Conservation (phyloP, 1,284 basidiomycete genomes). For the Tausonia pullulans region DNA sequence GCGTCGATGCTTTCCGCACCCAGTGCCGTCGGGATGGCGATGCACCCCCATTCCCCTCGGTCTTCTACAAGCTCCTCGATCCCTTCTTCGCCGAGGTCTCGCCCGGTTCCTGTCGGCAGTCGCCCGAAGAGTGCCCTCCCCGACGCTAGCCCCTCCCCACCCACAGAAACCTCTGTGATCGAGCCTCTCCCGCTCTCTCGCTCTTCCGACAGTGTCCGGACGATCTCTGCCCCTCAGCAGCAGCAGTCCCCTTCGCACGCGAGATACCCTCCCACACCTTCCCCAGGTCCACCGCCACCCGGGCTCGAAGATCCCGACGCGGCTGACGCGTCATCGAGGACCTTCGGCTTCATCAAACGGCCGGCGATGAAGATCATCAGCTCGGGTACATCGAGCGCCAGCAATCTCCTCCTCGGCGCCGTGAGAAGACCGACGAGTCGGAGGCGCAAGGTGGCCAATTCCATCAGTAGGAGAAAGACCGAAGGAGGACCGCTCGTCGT, state of each 20-base stretch:
- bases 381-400: not conserved
- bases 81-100: too few relatives aligned
- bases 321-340: not conserved
- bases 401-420: not conserved
- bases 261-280: constrained; percentile 18
- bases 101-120: too few relatives aligned
- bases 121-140: too few relatives aligned
- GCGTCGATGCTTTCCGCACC: not conserved
- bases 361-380: not conserved
- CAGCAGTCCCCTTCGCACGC: not conserved
- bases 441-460: too few relatives aligned
- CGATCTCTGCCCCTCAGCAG: constrained; percentile 4
- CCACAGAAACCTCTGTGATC: not conserved
- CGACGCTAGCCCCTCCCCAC: too few relatives aligned
- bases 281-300: not conserved
- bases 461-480: too few relatives aligned
- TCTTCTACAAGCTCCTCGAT: not conserved
- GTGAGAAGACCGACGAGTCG: not conserved
- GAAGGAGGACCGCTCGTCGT: constrained; percentile 3
- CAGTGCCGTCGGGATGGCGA: not conserved
- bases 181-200: not conserved
- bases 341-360: not conserved
- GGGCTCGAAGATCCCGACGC: not conserved
- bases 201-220: not conserved
- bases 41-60: not conserved